These are phyloP conservation scores for Cnidoscolus chayamansa DNA, from an alignment of 441 rosid genomes.

Conservation along the genomic window DNA sequence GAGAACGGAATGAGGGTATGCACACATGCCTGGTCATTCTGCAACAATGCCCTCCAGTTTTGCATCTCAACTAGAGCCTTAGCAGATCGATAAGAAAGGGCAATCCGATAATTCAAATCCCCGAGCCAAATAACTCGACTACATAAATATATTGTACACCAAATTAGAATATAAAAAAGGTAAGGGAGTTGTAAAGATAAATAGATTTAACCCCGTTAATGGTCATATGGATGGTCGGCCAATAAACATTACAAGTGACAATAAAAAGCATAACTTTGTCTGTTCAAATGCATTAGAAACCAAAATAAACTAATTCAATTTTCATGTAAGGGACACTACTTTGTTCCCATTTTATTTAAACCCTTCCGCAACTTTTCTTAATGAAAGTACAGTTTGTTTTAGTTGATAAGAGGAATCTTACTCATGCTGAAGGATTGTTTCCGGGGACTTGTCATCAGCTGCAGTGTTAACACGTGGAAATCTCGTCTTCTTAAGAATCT, in stretches of 20 bases:
- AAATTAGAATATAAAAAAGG: slow-evolving; percentile 13
- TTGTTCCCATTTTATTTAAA: neutral
- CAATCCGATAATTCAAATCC: slow-evolving; percentile 88
- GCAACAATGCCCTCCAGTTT: slow-evolving; percentile 89
- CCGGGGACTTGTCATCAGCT: slow-evolving; percentile 75
- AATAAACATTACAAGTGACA: neutral
- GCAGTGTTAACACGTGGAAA: slow-evolving; percentile 64
- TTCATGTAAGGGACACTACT: neutral
- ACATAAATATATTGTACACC: slow-evolving; percentile 23
- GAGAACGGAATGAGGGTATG: slow-evolving; percentile 8
- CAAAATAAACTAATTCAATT: neutral
- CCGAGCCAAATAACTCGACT: slow-evolving; percentile 97
- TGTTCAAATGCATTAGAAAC: neutral
- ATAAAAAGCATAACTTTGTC: neutral
- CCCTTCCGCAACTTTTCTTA: neutral
- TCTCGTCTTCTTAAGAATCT: slow-evolving; percentile 87
- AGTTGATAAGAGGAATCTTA: slow-evolving; percentile 37
- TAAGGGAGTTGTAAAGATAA: neutral
- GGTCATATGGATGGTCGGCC: neutral
- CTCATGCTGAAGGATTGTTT: slow-evolving; percentile 92
- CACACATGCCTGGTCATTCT: slow-evolving; percentile 80
- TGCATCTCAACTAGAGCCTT: slow-evolving; percentile 99
- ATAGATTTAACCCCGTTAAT: neutral
- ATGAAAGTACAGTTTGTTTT: neutral
- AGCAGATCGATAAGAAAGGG: slow-evolving; percentile 86